A percentile compares a stretch with the other conserved stretches of the same genome.
Evolutionary conservation across 1,284 basidiomycete genomes (phyloP).

Genomic region (Volvariella surrecta): DNA sequence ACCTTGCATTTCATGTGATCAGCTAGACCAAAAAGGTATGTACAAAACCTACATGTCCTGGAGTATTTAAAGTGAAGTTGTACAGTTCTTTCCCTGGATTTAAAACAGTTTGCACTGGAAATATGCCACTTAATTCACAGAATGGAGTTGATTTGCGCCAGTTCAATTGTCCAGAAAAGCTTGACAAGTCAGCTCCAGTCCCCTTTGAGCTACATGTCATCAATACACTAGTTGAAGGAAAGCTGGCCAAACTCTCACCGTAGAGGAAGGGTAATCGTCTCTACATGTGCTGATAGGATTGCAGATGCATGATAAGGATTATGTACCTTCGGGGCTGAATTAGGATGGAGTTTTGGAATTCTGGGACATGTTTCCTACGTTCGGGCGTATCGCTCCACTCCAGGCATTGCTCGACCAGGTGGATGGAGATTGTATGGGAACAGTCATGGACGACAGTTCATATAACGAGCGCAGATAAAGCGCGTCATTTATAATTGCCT

Average conservation of each 20-base stretch:
- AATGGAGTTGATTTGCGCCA: slow-evolving; percentile 47
- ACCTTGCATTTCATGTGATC: slow-evolving; percentile 7
- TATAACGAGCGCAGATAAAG: slow-evolving; percentile 44
- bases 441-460: slow-evolving; percentile 42
- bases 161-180: slow-evolving; percentile 41
- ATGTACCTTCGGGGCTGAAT: slow-evolving; percentile 23
- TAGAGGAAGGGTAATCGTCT: slow-evolving; percentile 55
- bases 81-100: slow-evolving; percentile 25
- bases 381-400: slow-evolving; percentile 21
- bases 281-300: slow-evolving; percentile 58
- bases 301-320: slow-evolving; percentile 52
- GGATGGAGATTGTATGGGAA: slow-evolving; percentile 46
- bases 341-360: slow-evolving; percentile 3
- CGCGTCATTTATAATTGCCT: slow-evolving; percentile 47
- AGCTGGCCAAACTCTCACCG: slow-evolving; percentile 32
- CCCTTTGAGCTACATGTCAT: slow-evolving; percentile 25
- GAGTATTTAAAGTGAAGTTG: slow-evolving; percentile 34
- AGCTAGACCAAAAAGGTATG: neutral
- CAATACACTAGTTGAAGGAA: slow-evolving; percentile 1
- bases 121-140: slow-evolving; percentile 46
- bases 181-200: slow-evolving; percentile 34
- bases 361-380: slow-evolving; percentile 26
- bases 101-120: slow-evolving; percentile 30
- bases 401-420: slow-evolving; percentile 37
- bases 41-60: slow-evolving; percentile 15